Evolutionary conservation across 2,329 filamentous ascomycete genomes (phyloP), one percentile per base, ranked within the genome.

Genomic region (Phialophora expanda): DNA sequence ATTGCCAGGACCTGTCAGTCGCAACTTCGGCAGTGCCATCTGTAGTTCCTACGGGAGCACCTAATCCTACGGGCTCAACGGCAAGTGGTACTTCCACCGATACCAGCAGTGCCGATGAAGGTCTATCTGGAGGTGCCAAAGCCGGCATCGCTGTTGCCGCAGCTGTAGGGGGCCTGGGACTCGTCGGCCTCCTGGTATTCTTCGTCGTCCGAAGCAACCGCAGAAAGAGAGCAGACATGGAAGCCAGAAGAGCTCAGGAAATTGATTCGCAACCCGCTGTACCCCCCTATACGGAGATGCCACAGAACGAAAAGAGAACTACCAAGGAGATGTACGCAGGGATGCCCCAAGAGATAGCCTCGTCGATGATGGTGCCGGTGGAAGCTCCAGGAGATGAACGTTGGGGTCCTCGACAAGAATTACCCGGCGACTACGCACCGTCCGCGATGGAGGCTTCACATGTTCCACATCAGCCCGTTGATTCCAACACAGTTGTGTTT

Each of bases 81-180:
- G 50, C 58, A 44, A 17, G 41, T 34, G 22, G 34, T 11, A 26
- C 57, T 14, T 41, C 61, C 26, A 53, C n/a, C 57, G 12, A 26
- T 5, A 30, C n/a, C 48, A 41, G 22, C 20, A 22, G 24, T 8
- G 14, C 7, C 2, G 22, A 51, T 38, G 17, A 48, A 17, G 60
- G 63, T 34, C 59, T 68, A 22, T 66, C 66, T 28, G 56, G 32
- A 24, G 66, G 63, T 8, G 66, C 66, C 44, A 68, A 68, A 63
- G 66, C 66, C 12, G 66, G 66, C 7, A 68, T 68, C n/a, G 66
- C 32, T 17, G 53, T 68, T 28, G 63, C 50, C 7, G 62, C 66
- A n/a, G 60, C 59, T 4, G 59, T 62, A 9, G 58, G 14, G 2
- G 66, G 57, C 1, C 11, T 68, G 3, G 20, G 26, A 14, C 38